Percentiles rank a stretch among this genome's conserved stretches.
Conservation (phyloP, 2,329 filamentous ascomycete species). For the Neophaeococcomyces aloes region DNA sequence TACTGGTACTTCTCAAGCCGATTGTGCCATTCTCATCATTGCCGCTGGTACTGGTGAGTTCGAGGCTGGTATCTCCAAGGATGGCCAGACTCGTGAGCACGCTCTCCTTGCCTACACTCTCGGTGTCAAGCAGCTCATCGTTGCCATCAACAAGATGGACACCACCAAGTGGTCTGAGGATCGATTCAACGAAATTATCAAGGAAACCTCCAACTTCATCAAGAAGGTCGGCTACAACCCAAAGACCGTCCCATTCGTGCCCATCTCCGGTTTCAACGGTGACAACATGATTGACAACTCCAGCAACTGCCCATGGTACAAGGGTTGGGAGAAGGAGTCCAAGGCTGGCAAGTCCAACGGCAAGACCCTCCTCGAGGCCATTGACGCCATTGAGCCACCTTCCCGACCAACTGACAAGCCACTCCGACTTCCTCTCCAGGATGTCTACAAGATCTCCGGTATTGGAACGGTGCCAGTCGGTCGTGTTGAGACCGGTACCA, state of each 20-base stretch:
- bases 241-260: constrained; percentile 96
- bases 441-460: constrained; percentile 99
- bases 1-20: constrained; percentile 99
- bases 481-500: constrained; percentile 98
- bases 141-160: constrained; percentile 99
- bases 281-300: constrained; percentile 97
- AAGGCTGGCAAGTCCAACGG: constrained; percentile 75
- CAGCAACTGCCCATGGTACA: constrained; percentile 98
- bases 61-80: constrained; percentile 99
- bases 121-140: constrained; percentile 99
- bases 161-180: constrained; percentile 96
- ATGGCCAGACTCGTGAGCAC: constrained; percentile 99
- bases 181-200: constrained; percentile 98
- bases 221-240: constrained; percentile 99
- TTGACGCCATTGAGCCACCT: constrained; percentile 89
- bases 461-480: constrained; percentile 99
- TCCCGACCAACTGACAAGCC: constrained; percentile 96
- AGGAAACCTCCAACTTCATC: constrained; percentile 99
- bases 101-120: constrained; percentile 99
- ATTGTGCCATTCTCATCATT: constrained; percentile 99
- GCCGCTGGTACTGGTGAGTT: constrained; percentile 99
- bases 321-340: constrained; percentile 99
- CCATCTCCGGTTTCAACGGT: constrained; percentile 99
- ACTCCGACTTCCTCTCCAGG: constrained; percentile 99
- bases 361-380: constrained; percentile 99